These are phyloP conservation scores for Eutrema salsugineum DNA, from an alignment of 441 rosid genomes.

Conservation along the genomic window DNA sequence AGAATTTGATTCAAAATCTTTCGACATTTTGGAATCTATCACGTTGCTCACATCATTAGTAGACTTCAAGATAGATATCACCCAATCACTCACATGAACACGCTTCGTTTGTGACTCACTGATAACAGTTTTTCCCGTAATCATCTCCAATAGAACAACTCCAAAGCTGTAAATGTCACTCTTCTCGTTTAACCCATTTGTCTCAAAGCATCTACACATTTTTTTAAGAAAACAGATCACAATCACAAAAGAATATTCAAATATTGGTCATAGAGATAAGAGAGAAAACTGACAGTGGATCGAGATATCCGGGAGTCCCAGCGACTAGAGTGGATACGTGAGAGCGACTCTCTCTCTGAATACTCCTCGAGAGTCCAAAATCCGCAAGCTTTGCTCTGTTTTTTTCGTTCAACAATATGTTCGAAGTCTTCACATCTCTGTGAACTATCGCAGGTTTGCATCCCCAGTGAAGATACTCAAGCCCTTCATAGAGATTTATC, in stretches of 20 bases:
- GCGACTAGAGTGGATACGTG: conserved; percentile 28
- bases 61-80: conserved; percentile 26
- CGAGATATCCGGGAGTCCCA: conserved; percentile 53
- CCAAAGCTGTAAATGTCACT: conserved; percentile 43
- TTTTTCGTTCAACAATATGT: conserved; percentile 34
- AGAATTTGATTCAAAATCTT: conserved; percentile 35
- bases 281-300: conserved; percentile 36
- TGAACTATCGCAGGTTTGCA: conserved; percentile 41
- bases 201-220: conserved; percentile 24
- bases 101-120: background rate
- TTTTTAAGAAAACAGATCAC: background rate
- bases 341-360: conserved; percentile 24
- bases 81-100: conserved; percentile 41
- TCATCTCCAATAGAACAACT: conserved; percentile 35
- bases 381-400: conserved; percentile 45
- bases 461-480: conserved; percentile 42
- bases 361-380: conserved; percentile 43
- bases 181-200: conserved; percentile 29
- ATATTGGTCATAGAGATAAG: background rate
- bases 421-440: conserved; percentile 42
- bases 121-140: conserved; percentile 26
- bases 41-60: conserved; percentile 42
- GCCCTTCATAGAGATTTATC: conserved; percentile 24
- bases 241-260: background rate
- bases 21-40: conserved; percentile 38